Percentiles rank a stretch among this genome's conserved stretches.
These are phyloP conservation scores for Penicillium alfredii DNA, from an alignment of 495 filamentous ascomycete species.

Conservation along the genomic window DNA sequence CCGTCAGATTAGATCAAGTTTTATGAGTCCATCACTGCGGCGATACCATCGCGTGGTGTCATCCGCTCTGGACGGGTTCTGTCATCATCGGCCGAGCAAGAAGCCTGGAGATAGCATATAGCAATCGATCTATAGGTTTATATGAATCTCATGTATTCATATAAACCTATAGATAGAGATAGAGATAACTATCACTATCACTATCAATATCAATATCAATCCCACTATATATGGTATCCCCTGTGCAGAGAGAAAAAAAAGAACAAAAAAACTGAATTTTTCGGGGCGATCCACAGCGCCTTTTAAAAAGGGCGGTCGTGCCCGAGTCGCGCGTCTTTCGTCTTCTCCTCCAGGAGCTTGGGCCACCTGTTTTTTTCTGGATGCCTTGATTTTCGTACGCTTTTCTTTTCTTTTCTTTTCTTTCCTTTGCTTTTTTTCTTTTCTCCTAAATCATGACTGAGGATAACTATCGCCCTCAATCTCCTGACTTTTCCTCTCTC, in stretches of 20 bases:
- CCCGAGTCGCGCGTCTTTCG: conserved; percentile 14
- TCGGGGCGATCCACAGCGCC: conserved; percentile 19
- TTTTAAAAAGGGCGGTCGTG: conserved; percentile 29
- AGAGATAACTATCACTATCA: conserved; percentile 11
- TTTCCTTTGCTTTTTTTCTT: conserved; percentile 13
- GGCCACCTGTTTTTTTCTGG: conserved; percentile 8
- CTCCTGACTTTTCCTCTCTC: conserved; percentile 44
- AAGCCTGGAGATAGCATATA: no score
- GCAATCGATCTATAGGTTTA: no score
- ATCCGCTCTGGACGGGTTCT: conserved; percentile 34
- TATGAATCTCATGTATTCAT: no score
- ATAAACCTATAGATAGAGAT: no score
- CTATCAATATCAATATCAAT: conserved; percentile 13
- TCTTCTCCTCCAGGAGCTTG: conserved; percentile 14
- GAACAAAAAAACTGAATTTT: conserved; percentile 13
- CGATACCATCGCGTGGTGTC: conserved; percentile 38
- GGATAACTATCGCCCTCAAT: conserved; percentile 41
- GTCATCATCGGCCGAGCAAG: conserved; percentile 35
- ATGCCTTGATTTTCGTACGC: not conserved
- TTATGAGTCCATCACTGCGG: conserved; percentile 43
- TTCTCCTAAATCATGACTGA: conserved; percentile 36
- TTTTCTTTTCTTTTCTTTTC: conserved; percentile 3
- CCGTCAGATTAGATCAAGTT: conserved; percentile 57
- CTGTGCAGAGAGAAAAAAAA: conserved; percentile 24
- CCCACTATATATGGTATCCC: no score